phyloP scores from a whole-genome alignment of 768 basidiomycete species.

The Mycena sanguinolenta region DNA sequence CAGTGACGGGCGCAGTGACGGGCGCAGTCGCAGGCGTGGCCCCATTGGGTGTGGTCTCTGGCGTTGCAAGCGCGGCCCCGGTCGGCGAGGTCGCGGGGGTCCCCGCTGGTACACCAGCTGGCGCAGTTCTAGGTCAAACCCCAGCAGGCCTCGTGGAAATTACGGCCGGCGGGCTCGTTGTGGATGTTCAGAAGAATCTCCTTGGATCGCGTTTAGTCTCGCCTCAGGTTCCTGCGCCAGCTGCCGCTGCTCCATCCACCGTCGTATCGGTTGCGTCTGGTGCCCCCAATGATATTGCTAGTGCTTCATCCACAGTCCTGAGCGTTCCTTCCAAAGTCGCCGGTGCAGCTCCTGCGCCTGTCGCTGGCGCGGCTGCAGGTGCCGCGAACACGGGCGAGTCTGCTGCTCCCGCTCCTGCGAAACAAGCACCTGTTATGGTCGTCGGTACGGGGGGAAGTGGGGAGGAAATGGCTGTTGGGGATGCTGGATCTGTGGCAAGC shows the following conservation, averaged over 20 bases:
- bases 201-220: background rate
- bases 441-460: background rate
- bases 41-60: too few species aligned
- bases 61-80: too few species aligned
- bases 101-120: background rate
- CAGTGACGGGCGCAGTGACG: background rate
- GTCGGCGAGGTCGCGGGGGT: background rate
- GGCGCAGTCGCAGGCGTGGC: background rate
- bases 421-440: background rate
- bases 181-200: background rate
- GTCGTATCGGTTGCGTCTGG: background rate
- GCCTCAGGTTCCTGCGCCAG: background rate
- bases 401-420: conserved; percentile 2
- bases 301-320: background rate
- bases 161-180: background rate
- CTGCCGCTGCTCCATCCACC: background rate
- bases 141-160: background rate
- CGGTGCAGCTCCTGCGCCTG: background rate
- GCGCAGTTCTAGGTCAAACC: background rate
- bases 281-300: background rate
- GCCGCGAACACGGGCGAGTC: background rate
- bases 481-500: background rate
- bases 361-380: background rate
- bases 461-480: background rate
- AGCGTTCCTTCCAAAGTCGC: background rate